Evolutionary conservation across 1,139 yeast genomes (phyloP).

Genomic region (Kluyveromyces marxianus): DNA sequence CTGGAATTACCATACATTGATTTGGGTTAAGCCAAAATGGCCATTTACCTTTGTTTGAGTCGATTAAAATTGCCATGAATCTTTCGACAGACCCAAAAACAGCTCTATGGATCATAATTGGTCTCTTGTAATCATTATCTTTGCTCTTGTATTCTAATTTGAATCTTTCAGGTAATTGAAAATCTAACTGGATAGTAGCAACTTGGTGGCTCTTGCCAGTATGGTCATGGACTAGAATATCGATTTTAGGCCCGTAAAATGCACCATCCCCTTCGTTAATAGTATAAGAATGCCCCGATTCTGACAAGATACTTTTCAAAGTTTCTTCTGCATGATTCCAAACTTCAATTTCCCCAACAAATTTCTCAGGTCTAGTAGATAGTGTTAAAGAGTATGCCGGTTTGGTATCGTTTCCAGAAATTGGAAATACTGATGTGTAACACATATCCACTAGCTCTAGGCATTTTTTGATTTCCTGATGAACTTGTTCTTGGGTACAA

Average conservation of each 20-base stretch:
- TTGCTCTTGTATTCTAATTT: conserved; percentile 60
- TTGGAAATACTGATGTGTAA: conserved; percentile 65
- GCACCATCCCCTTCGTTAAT: conserved; percentile 94
- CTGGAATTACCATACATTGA: conserved; percentile 82
- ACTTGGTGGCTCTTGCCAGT: conserved; percentile 83
- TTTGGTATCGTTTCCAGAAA: conserved; percentile 29
- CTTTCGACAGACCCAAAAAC: conserved; percentile 92
- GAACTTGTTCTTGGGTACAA: conserved; percentile 77
- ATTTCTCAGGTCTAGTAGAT: conserved; percentile 85
- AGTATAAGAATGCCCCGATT: conserved; percentile 59
- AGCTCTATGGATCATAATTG: conserved; percentile 93
- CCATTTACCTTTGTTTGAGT: conserved; percentile 92
- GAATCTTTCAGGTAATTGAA: conserved; percentile 86
- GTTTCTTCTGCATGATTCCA: conserved; percentile 84
- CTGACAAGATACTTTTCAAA: conserved; percentile 56
- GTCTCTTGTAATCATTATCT: conserved; percentile 45
- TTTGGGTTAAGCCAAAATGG: conserved; percentile 98
- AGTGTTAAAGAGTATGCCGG: conserved; percentile 58
- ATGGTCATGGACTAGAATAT: conserved; percentile 77
- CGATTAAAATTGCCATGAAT: conserved; percentile 82
- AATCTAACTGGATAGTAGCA: conserved; percentile 92
- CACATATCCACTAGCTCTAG: conserved; percentile 70
- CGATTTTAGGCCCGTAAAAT: conserved; percentile 95
- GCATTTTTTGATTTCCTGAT: conserved; percentile 67
- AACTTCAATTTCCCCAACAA: conserved; percentile 70